Percentiles rank a stretch among this genome's conserved stretches.
These are phyloP conservation scores for Saccharomyces mikatae DNA, from an alignment of 805 yeast genomes.

Conservation along the genomic window DNA sequence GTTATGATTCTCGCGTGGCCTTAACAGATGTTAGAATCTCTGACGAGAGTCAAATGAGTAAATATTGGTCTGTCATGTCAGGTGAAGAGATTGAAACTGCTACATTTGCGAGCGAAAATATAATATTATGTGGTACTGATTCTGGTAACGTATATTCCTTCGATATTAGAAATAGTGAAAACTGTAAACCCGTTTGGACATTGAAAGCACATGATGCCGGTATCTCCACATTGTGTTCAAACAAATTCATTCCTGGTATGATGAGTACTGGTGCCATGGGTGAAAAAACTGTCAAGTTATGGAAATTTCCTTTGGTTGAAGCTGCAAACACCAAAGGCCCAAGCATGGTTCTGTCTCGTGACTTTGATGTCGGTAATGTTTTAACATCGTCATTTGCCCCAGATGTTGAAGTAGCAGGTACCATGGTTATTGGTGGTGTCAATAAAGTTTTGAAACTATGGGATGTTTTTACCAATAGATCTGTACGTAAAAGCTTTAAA, in stretches of 20 bases:
- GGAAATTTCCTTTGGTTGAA: constrained; percentile 58
- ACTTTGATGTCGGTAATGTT: constrained; percentile 91
- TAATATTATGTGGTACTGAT: constrained; percentile 84
- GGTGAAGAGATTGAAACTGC: constrained; percentile 83
- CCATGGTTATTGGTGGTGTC: constrained; percentile 81
- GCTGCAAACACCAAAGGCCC: constrained; percentile 42
- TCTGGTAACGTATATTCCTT: constrained; percentile 82
- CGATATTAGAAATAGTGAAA: constrained; percentile 60
- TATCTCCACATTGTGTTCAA: constrained; percentile 71
- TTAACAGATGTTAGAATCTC: constrained; percentile 79
- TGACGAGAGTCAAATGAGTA: constrained; percentile 50
- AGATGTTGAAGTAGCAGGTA: constrained; percentile 79
- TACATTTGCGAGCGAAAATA: constrained; percentile 53
- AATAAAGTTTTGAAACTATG: constrained; percentile 79
- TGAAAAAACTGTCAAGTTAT: constrained; percentile 75
- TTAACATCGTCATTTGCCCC: constrained; percentile 75
- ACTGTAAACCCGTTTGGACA: constrained; percentile 76
- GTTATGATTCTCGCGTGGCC: constrained; percentile 79
- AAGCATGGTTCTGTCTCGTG: constrained; percentile 82
- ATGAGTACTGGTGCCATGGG: constrained; percentile 86
- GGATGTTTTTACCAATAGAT: constrained; percentile 79
- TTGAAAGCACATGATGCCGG: constrained; percentile 96
- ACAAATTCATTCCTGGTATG: constrained; percentile 59
- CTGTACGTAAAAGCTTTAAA: constrained; percentile 65
- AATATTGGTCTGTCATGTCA: constrained; percentile 50